Conservation (phyloP, 1,139 yeast species). For the Magnusiomyces fungicola region DNA sequence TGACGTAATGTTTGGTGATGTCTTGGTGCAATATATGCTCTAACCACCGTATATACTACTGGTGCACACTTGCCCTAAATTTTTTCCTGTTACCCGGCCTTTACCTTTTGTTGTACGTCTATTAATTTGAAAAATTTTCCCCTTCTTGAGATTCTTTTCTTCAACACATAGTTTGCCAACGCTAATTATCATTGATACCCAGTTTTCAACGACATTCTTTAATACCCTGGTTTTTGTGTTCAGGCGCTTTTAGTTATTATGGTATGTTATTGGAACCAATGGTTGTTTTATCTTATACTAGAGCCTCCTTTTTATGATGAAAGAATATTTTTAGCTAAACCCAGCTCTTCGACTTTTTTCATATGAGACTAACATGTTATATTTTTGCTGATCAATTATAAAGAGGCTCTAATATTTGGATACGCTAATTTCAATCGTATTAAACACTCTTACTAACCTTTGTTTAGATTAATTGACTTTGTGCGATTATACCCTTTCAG, state of each 20-base stretch:
- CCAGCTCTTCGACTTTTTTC: conserved; percentile 46
- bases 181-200: background rate
- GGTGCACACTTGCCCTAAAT: too few species aligned
- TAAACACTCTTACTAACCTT: too few species aligned
- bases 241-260: background rate
- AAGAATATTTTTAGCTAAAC: conserved; percentile 29
- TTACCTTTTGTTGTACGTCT: background rate
- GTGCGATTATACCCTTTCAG: too few species aligned
- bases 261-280: background rate
- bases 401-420: too few species aligned
- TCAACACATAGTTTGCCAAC: background rate
- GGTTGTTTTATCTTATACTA: background rate
- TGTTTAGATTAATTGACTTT: too few species aligned
- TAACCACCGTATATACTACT: background rate
- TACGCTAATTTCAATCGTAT: too few species aligned
- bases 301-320: background rate
- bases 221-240: background rate
- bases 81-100: background rate
- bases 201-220: background rate
- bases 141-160: background rate
- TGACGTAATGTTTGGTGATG: background rate
- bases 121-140: background rate
- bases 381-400: conserved; percentile 3
- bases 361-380: conserved; percentile 32
- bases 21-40: background rate